Conservation (phyloP, 2,329 filamentous ascomycete genomes). For the Fusarium abutilonis region DNA sequence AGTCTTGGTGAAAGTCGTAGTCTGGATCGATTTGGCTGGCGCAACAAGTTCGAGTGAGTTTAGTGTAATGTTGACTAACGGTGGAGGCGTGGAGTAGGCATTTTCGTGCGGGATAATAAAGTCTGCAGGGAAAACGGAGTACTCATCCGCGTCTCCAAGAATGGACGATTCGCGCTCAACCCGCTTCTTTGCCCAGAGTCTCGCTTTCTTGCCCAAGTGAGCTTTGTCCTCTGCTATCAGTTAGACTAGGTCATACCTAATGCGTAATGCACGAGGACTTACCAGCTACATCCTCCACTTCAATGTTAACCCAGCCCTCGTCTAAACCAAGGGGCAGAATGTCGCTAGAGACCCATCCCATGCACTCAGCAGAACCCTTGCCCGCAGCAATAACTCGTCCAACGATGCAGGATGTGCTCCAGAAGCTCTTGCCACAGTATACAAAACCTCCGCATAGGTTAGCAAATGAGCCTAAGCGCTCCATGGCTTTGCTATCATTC, state of each 20-base stretch:
- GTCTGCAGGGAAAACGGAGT: conserved; percentile 66
- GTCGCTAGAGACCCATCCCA: conserved; percentile 74
- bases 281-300: conserved; percentile 64
- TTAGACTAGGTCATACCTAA: conserved; percentile 17
- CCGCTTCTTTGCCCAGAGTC: conserved; percentile 68
- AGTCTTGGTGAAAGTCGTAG: conserved; percentile 55
- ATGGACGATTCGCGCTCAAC: conserved; percentile 70
- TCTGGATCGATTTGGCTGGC: conserved; percentile 56
- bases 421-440: conserved; percentile 72
- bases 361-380: conserved; percentile 69
- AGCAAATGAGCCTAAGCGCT: conserved; percentile 67
- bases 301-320: conserved; percentile 69
- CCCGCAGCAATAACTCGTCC: conserved; percentile 72
- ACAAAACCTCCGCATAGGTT: conserved; percentile 73
- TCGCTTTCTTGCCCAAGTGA: conserved; percentile 63
- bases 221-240: conserved; percentile 57
- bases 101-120: conserved; percentile 70
- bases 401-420: conserved; percentile 73
- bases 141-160: conserved; percentile 65
- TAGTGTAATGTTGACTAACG: conserved; percentile 60
- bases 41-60: conserved; percentile 61
- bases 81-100: conserved; percentile 59
- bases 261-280: conserved; percentile 38
- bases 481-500: conserved; percentile 68
- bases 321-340: conserved; percentile 61